phyloP scores from a whole-genome alignment of 164 flowering plant species.

The Stephania cephalantha region DNA sequence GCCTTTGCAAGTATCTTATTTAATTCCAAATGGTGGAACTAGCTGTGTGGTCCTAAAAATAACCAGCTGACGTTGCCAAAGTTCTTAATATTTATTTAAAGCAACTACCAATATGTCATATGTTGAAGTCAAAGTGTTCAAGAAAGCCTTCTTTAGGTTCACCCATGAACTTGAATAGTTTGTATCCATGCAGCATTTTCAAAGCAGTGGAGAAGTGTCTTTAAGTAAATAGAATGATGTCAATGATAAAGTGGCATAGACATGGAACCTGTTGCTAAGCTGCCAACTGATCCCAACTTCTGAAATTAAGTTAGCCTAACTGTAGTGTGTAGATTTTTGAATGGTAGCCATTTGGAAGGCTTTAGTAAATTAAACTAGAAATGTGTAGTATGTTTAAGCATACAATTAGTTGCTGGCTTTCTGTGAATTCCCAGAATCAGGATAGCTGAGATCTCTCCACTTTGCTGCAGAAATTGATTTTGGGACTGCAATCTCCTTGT shows the following conservation, averaged over 20 bases:
- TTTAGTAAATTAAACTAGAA: background rate
- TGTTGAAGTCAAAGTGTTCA: background rate
- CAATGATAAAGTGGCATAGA: background rate
- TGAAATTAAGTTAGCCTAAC: background rate
- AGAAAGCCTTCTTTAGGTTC: background rate
- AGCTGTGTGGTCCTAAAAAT: background rate
- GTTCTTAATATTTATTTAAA: no score
- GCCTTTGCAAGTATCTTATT: no score
- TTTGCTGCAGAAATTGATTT: background rate
- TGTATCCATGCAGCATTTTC: background rate
- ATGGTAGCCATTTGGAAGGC: background rate
- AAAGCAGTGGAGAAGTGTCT: background rate
- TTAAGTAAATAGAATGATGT: background rate
- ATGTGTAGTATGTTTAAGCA: background rate
- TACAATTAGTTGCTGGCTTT: background rate
- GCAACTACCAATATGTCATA: background rate
- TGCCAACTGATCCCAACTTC: background rate
- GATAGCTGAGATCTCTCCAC: background rate
- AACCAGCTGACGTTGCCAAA: background rate
- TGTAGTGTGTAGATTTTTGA: background rate
- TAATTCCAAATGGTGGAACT: no score
- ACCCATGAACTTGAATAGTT: background rate
- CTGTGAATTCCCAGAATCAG: background rate
- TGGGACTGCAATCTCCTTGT: no score
- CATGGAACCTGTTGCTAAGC: background rate